Conservation (phyloP, 1,139 yeast genomes). For the Meyerozyma sp. region DNA sequence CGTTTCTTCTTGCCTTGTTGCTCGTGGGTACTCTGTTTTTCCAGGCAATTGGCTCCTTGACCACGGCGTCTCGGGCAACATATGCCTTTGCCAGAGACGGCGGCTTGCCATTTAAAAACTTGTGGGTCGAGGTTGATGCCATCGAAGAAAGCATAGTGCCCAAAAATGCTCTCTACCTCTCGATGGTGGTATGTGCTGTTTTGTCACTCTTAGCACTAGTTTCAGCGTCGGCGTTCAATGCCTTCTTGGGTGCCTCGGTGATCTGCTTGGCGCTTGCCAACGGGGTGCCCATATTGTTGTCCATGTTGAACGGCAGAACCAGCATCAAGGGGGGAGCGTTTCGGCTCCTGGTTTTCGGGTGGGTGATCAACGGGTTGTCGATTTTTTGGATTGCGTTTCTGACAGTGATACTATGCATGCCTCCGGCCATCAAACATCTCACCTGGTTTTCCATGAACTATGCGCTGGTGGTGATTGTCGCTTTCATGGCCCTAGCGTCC, state of each 20-base stretch:
- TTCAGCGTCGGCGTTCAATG: slow-evolving; percentile 74
- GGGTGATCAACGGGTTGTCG: slow-evolving; percentile 56
- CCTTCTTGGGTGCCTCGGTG: slow-evolving; percentile 85
- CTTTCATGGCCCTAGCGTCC: slow-evolving; percentile 45
- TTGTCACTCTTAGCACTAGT: slow-evolving; percentile 63
- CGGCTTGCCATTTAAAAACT: slow-evolving; percentile 65
- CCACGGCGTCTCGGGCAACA: slow-evolving; percentile 83
- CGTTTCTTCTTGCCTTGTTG: slow-evolving; percentile 61
- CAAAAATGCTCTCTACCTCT: slow-evolving; percentile 62
- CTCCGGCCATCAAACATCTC: slow-evolving; percentile 62
- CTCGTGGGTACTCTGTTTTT: slow-evolving; percentile 68
- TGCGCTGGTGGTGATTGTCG: slow-evolving; percentile 55
- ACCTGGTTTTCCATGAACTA: slow-evolving; percentile 66
- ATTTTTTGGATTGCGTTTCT: slow-evolving; percentile 59
- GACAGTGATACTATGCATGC: slow-evolving; percentile 62
- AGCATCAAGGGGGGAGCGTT: slow-evolving; percentile 70
- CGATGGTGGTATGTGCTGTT: slow-evolving; percentile 59
- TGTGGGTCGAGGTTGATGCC: slow-evolving; percentile 63
- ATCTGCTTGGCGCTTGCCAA: slow-evolving; percentile 72
- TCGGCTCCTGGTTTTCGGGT: slow-evolving; percentile 57
- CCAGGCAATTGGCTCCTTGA: slow-evolving; percentile 74
- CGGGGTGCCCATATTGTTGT: slow-evolving; percentile 65
- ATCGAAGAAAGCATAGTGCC: slow-evolving; percentile 59
- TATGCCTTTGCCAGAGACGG: slow-evolving; percentile 88
- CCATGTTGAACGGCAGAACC: slow-evolving; percentile 55